Evolutionary conservation across 2,329 filamentous ascomycete genomes (phyloP).

Genomic region (Fusarium incarnatum): DNA sequence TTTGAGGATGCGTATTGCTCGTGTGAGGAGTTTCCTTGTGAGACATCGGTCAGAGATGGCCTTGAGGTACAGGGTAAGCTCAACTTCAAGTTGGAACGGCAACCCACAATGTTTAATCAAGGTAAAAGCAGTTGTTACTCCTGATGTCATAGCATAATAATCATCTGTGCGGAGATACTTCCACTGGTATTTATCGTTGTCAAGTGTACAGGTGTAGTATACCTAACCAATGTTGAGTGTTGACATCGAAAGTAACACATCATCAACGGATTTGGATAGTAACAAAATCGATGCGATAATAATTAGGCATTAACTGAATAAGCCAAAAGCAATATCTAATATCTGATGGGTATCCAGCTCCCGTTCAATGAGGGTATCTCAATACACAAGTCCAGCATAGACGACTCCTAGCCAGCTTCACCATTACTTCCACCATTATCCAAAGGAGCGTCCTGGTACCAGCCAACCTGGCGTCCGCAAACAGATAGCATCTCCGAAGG

Average conservation of each 20-base stretch:
- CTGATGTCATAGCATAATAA: neutral
- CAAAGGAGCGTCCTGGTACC: neutral
- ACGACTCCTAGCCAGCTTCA: neutral
- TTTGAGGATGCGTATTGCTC: neutral
- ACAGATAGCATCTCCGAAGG: neutral
- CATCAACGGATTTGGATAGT: too few species aligned
- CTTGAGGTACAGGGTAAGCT: conserved; percentile 8
- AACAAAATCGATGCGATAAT: neutral
- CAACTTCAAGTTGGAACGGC: neutral
- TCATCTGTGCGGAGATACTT: neutral
- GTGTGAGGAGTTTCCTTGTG: neutral
- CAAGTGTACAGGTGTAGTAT: neutral
- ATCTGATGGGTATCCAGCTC: conserved; percentile 31
- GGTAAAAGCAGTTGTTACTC: neutral
- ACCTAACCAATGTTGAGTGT: neutral
- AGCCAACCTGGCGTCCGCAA: too few species aligned
- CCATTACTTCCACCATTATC: neutral
- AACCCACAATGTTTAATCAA: neutral
- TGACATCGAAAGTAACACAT: neutral
- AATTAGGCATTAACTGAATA: conserved; percentile 30
- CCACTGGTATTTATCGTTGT: neutral
- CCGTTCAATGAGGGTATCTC: conserved; percentile 42
- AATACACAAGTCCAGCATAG: conserved; percentile 1
- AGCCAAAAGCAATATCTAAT: neutral
- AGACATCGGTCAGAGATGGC: conserved; percentile 11